phyloP scores from a whole-genome alignment of 2,329 filamentous ascomycete species.

The Alternaria solani region DNA sequence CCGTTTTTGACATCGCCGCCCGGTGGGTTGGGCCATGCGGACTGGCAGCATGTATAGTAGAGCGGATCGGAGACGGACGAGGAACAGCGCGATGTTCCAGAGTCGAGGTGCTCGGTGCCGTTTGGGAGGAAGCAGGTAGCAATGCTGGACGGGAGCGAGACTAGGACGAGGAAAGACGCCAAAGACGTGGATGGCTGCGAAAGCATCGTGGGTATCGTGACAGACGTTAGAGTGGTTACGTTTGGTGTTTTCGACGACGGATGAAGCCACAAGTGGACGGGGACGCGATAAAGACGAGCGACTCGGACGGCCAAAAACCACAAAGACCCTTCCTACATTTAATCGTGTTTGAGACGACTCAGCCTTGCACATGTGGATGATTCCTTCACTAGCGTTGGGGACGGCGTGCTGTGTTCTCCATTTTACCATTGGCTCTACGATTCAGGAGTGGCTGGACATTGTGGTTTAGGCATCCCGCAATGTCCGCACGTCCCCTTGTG shows the following conservation, averaged over 20 bases:
- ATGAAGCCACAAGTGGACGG: neutral
- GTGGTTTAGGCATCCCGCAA: neutral
- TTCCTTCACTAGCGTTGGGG: neutral
- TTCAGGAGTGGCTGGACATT: neutral
- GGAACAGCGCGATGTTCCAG: conserved; percentile 10
- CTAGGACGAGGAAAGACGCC: neutral
- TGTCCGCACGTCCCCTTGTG: neutral
- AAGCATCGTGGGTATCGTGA: neutral
- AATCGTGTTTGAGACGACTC: neutral
- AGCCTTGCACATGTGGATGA: neutral
- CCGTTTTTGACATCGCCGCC: conserved; percentile 13
- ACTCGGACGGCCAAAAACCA: neutral
- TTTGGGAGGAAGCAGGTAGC: conserved; percentile 14
- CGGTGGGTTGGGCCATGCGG: conserved; percentile 13
- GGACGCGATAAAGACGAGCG: neutral
- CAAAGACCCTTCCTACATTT: neutral
- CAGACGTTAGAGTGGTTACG: neutral
- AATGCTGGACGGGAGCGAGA: neutral
- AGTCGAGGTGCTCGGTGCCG: conserved; percentile 3
- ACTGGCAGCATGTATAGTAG: conserved; percentile 18
- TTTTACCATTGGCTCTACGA: neutral
- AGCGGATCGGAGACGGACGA: conserved; percentile 5
- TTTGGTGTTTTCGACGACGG: neutral
- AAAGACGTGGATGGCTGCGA: neutral
- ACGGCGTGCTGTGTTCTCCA: neutral